Conservation (phyloP, 2,329 filamentous ascomycete species). For the Huntiella moniliformis region DNA sequence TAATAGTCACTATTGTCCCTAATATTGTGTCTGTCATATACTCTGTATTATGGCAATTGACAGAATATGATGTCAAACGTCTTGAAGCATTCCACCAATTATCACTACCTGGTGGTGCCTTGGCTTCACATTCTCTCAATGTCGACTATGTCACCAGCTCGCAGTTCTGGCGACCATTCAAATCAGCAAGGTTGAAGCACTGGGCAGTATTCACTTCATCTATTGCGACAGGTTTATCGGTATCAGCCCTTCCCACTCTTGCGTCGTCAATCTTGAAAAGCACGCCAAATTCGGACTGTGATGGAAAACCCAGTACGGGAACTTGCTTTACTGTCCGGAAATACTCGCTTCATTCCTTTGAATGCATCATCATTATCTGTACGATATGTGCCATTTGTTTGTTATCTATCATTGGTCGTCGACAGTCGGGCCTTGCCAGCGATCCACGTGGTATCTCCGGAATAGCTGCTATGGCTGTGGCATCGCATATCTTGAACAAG, state of each 20-base stretch:
- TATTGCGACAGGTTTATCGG: slow-evolving; percentile 42
- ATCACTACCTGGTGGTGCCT: slow-evolving; percentile 38
- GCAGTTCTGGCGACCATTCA: slow-evolving; percentile 44
- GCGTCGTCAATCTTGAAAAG: slow-evolving; percentile 29
- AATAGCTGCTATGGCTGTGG: slow-evolving; percentile 56
- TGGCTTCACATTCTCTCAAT: slow-evolving; percentile 49
- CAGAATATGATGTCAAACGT: slow-evolving; percentile 47
- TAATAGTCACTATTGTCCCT: slow-evolving; percentile 44
- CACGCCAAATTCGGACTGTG: background rate
- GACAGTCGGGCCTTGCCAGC: slow-evolving; percentile 45
- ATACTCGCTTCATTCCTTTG: slow-evolving; percentile 43
- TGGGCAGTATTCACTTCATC: slow-evolving; percentile 52
- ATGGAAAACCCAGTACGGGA: slow-evolving; percentile 23
- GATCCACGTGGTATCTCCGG: slow-evolving; percentile 58
- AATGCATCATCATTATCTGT: slow-evolving; percentile 34
- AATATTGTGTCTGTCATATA: slow-evolving; percentile 42
- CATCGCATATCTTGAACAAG: slow-evolving; percentile 53
- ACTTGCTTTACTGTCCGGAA: slow-evolving; percentile 39
- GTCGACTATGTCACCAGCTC: slow-evolving; percentile 55
- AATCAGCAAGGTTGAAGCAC: slow-evolving; percentile 42
- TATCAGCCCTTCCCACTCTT: slow-evolving; percentile 50
- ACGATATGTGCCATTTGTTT: slow-evolving; percentile 38
- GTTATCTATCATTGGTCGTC: slow-evolving; percentile 39
- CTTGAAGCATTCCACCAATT: slow-evolving; percentile 49
- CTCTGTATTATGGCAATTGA: slow-evolving; percentile 47